Evolutionary conservation across 1,284 basidiomycete genomes (phyloP).

Genomic region (Xanthoconium separans): DNA sequence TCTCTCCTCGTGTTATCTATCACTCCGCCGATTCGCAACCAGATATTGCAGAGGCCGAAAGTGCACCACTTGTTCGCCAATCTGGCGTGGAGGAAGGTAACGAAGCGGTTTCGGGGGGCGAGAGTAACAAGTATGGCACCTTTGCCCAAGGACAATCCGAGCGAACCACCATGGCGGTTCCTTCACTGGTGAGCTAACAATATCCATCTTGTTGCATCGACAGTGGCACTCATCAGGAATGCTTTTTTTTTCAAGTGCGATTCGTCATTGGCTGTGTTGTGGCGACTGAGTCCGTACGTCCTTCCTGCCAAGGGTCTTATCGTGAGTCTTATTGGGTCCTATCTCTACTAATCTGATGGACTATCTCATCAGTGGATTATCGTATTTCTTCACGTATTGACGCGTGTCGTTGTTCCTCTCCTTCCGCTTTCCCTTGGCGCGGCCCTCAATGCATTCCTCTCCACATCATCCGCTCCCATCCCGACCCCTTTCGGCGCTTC

Average conservation of each 20-base stretch:
- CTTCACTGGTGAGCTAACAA: slow-evolving; percentile 12
- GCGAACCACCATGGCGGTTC: background rate
- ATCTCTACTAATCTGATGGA: slow-evolving; percentile 9
- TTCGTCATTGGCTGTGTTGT: slow-evolving; percentile 19
- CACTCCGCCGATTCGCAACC: slow-evolving; percentile 40
- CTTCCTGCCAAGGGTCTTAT: slow-evolving; percentile 22
- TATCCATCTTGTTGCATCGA: background rate
- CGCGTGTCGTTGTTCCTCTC: slow-evolving; percentile 74
- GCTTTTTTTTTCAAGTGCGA: slow-evolving; percentile 7
- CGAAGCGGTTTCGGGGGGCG: slow-evolving; percentile 24
- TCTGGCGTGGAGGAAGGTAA: slow-evolving; percentile 23
- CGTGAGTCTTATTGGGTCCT: slow-evolving; percentile 12
- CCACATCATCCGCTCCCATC: slow-evolving; percentile 17
- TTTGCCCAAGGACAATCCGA: slow-evolving; percentile 32
- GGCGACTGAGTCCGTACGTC: slow-evolving; percentile 22
- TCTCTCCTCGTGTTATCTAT: slow-evolving; percentile 62
- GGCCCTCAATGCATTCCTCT: slow-evolving; percentile 62
- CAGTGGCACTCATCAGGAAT: background rate
- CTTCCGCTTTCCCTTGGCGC: slow-evolving; percentile 74
- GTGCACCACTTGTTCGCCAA: slow-evolving; percentile 30
- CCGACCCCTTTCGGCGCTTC: slow-evolving; percentile 40
- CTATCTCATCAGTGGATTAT: slow-evolving; percentile 51
- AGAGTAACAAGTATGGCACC: slow-evolving; percentile 67
- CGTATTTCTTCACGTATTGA: slow-evolving; percentile 64
- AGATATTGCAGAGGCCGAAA: slow-evolving; percentile 20